Percentiles rank a stretch among this genome's conserved stretches.
Evolutionary conservation across 202 grass and related monocot genomes (phyloP).

Genomic region (Hordeum pubiflorum): DNA sequence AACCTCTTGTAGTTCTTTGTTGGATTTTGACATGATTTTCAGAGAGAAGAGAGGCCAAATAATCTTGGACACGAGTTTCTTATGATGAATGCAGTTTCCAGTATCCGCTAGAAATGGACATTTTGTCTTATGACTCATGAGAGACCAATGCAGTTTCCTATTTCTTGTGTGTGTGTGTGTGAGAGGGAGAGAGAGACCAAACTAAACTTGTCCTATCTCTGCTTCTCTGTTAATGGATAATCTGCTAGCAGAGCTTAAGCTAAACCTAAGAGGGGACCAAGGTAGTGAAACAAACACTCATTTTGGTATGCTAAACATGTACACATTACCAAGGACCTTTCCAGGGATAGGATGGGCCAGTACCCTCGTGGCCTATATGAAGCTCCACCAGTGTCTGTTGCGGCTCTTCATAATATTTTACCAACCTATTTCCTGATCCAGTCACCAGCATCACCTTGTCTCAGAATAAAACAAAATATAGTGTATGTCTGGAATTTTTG

Average conservation of each 20-base stretch:
- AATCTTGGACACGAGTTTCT: not conserved
- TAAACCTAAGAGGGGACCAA: not conserved
- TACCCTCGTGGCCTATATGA: slow-evolving; percentile 1
- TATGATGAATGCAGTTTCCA: not conserved
- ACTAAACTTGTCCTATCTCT: not conserved
- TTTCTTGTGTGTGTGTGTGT: not conserved
- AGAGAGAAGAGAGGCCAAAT: not conserved
- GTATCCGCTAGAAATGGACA: not conserved
- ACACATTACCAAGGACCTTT: not conserved
- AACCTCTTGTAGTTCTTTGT: not conserved
- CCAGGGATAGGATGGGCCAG: not conserved
- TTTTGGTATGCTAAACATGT: not conserved
- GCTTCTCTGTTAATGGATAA: not conserved
- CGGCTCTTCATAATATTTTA: slow-evolving; percentile 9
- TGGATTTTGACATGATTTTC: not conserved
- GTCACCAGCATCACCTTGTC: not conserved
- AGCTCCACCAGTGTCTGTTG: not conserved
- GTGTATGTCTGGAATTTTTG: not conserved
- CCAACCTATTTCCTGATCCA: slow-evolving; percentile 3
- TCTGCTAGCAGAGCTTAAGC: not conserved
- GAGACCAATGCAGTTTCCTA: not conserved
- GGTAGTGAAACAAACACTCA: not conserved
- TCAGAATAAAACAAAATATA: not conserved
- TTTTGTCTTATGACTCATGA: not conserved
- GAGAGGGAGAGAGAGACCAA: not conserved